These are phyloP conservation scores for Alternaria infectoria DNA, from an alignment of 2,329 filamentous ascomycete species.

Conservation along the genomic window DNA sequence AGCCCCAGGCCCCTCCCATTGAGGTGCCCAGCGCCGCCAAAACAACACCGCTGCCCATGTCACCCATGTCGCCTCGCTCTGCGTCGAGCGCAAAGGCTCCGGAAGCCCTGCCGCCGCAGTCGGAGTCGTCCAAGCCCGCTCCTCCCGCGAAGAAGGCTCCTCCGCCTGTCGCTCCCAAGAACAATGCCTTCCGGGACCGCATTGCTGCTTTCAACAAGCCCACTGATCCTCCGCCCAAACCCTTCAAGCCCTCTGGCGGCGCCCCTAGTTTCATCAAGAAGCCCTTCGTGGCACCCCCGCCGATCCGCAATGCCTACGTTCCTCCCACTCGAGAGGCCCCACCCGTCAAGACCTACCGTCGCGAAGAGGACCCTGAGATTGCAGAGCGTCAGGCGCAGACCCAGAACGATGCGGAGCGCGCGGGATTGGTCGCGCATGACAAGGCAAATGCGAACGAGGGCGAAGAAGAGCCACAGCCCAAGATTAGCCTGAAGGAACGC, in stretches of 20 bases:
- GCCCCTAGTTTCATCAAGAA: constrained; percentile 85
- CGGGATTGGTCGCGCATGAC: constrained; percentile 61
- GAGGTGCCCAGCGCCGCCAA: constrained; percentile 34
- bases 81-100: constrained; percentile 28
- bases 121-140: constrained; percentile 50
- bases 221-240: constrained; percentile 82
- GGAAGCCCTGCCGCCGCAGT: constrained; percentile 27
- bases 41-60: constrained; percentile 31
- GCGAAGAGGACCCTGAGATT: constrained; percentile 81
- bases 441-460: constrained; percentile 55
- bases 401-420: constrained; percentile 70
- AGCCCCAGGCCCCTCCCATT: constrained; percentile 47
- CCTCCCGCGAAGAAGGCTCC: constrained; percentile 61
- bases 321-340: constrained; percentile 75
- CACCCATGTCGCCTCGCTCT: constrained; percentile 38
- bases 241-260: constrained; percentile 77
- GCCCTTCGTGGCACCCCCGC: constrained; percentile 93
- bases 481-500: constrained; percentile 91
- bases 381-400: constrained; percentile 69
- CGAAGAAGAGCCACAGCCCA: constrained; percentile 79
- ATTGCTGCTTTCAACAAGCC: constrained; percentile 97
- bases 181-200: constrained; percentile 89
- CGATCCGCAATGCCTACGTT: constrained; percentile 88
- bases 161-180: constrained; percentile 75
- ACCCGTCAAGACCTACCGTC: constrained; percentile 76